Conservation (phyloP, 441 rosid species). For the Iberis amara region DNA sequence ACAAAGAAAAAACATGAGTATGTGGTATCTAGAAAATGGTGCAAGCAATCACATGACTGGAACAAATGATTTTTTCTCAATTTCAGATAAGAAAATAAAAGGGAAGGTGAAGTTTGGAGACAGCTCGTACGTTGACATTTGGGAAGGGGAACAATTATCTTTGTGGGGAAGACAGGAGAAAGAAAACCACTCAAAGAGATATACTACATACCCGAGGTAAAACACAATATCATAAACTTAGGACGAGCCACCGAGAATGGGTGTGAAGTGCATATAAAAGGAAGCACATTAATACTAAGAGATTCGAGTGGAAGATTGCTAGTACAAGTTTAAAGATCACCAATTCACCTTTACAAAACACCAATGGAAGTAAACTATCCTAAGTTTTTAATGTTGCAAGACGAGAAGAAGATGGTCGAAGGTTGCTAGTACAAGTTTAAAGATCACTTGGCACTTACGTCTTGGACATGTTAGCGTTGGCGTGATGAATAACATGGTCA, state of each 20-base stretch:
- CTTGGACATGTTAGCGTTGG: neutral
- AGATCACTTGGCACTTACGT: neutral
- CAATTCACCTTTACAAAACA: neutral
- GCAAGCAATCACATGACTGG: neutral
- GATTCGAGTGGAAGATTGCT: rapidly evolving
- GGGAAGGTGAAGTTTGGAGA: neutral
- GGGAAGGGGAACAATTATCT: neutral
- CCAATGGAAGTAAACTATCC: neutral
- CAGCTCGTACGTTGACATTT: neutral
- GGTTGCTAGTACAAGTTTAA: neutral
- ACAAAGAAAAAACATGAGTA: neutral
- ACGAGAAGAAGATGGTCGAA: too few species aligned
- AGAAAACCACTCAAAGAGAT: neutral
- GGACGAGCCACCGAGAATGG: neutral
- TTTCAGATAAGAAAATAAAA: neutral
- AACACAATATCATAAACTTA: neutral
- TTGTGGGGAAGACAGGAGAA: neutral
- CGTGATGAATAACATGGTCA: neutral
- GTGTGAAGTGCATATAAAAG: neutral
- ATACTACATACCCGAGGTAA: neutral
- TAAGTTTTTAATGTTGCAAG: neutral
- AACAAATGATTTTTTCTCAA: neutral
- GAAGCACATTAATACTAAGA: neutral
- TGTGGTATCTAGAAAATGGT: neutral
- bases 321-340: too few species aligned